A percentile compares a stretch with the other conserved stretches of the same genome.
These are phyloP conservation scores for Fusarium tjaetaba DNA, from an alignment of 2,329 filamentous ascomycete genomes.

Conservation along the genomic window DNA sequence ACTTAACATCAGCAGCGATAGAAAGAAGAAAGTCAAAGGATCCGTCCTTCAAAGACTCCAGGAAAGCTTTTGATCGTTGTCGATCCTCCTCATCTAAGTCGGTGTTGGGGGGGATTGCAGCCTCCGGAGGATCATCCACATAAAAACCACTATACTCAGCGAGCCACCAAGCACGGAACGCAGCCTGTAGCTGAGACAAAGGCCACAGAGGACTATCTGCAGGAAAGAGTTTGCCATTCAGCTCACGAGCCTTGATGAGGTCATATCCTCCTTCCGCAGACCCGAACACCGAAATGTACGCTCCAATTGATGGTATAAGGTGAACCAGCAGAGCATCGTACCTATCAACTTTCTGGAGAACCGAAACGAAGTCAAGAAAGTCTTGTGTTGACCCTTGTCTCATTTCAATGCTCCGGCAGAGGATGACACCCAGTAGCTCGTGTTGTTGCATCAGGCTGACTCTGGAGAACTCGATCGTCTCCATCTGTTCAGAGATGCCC, in stretches of 20 bases:
- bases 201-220: constrained; percentile 77
- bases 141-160: constrained; percentile 94
- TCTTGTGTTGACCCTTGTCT: constrained; percentile 76
- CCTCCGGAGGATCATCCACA: constrained; percentile 73
- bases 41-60: constrained; percentile 83
- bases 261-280: constrained; percentile 77
- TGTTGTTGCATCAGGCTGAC: constrained; percentile 88
- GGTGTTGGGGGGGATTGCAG: constrained; percentile 65
- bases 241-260: constrained; percentile 73
- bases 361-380: constrained; percentile 75
- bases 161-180: constrained; percentile 86
- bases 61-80: constrained; percentile 76
- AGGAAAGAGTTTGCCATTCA: constrained; percentile 75
- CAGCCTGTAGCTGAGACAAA: constrained; percentile 79
- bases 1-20: constrained; percentile 81
- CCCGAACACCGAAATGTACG: constrained; percentile 80
- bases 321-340: constrained; percentile 82
- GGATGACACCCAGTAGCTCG: constrained; percentile 83
- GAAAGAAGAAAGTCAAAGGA: constrained; percentile 92
- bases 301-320: constrained; percentile 80
- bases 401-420: constrained; percentile 81
- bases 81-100: constrained; percentile 76
- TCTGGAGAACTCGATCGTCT: constrained; percentile 83
- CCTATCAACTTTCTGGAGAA: constrained; percentile 75
- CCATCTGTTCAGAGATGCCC: constrained; percentile 69